Evolutionary conservation across 2,329 filamentous ascomycete genomes (phyloP), one percentile per base, ranked within the genome.

Genomic region (Fusarium foetens): DNA sequence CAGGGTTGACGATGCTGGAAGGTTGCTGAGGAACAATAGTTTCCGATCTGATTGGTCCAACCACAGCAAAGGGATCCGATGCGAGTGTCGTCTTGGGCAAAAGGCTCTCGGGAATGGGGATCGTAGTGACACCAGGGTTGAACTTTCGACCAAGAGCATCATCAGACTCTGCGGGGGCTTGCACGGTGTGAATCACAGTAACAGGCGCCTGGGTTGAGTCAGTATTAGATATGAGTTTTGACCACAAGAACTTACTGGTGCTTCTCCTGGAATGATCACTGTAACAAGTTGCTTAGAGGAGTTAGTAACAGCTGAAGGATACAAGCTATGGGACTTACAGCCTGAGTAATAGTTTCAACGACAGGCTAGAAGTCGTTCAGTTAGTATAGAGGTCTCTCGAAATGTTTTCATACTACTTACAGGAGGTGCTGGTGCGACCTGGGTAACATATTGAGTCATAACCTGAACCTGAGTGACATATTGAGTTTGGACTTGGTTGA

Each of bases 21-120:
- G 45, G 61, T 14, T 31, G 27, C 35, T 66, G 57, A 39, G 68
- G 57, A 14, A 46, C 54, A 35, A 48, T 55, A 12, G 54, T 49
- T 45, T 54, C 42, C 38, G 53, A 54, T 10, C 23, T 41, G 16
- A 58, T 41, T 12, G 70, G 51, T 9, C 68, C 60, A 10, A 41
- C n/a, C n/a, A 65, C 51, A 10, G 63, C 61, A 13, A 73, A 54
- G 17, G 76, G 76, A 25, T 77, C 69, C 3, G 25, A 36, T 42
- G 39, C 42, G 35, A 77, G 67, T n/a, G 78, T 81, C 11, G 79
- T 81, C n/a, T 58, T 79, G 21, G 79, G 78, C 48, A 79, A 63
- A 4, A 63, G 62, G 33, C 75, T 76, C 33, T 70, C 43, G 10
- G 73, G 57, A 36, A 81, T 77, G 25, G 79, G 76, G 42, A 81